phyloP scores from a whole-genome alignment of 805 yeast species.

The Wickerhamiella domercqiae region DNA sequence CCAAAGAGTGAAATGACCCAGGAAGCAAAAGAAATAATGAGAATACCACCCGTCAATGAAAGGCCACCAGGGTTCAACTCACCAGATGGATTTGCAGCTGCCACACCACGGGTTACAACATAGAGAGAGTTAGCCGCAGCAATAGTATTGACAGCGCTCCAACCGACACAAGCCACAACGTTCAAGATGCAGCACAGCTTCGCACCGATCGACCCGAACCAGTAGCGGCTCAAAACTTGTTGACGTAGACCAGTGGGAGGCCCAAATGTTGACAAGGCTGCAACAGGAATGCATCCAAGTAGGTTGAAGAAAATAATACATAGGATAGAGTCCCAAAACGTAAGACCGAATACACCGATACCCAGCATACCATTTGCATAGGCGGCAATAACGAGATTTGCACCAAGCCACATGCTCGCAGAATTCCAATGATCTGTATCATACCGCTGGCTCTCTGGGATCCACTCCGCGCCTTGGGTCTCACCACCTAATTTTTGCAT shows the following conservation, averaged over 20 bases:
- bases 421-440: slow-evolving; percentile 53
- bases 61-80: slow-evolving; percentile 49
- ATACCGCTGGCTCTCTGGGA: slow-evolving; percentile 64
- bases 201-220: slow-evolving; percentile 61
- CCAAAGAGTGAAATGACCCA: slow-evolving; percentile 70
- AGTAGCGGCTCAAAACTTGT: slow-evolving; percentile 63
- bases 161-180: slow-evolving; percentile 77
- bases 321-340: slow-evolving; percentile 58
- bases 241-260: slow-evolving; percentile 77
- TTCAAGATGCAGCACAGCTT: slow-evolving; percentile 67
- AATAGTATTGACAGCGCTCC: slow-evolving; percentile 90
- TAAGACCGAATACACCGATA: slow-evolving; percentile 45
- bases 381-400: slow-evolving; percentile 76
- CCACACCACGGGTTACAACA: too few species aligned
- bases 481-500: slow-evolving; percentile 27
- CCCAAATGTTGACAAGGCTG: slow-evolving; percentile 70
- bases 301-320: slow-evolving; percentile 56
- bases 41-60: slow-evolving; percentile 87
- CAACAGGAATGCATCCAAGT: slow-evolving; percentile 66
- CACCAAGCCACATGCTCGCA: slow-evolving; percentile 83
- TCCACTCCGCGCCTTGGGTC: slow-evolving; percentile 64
- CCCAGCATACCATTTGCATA: slow-evolving; percentile 64
- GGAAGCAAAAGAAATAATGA: slow-evolving; percentile 51
- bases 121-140: slow-evolving; percentile 73
- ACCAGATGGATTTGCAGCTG: slow-evolving; percentile 70